Evolutionary conservation across 345 rosid species (phyloP).

Genomic region (Citrus trifoliata): DNA sequence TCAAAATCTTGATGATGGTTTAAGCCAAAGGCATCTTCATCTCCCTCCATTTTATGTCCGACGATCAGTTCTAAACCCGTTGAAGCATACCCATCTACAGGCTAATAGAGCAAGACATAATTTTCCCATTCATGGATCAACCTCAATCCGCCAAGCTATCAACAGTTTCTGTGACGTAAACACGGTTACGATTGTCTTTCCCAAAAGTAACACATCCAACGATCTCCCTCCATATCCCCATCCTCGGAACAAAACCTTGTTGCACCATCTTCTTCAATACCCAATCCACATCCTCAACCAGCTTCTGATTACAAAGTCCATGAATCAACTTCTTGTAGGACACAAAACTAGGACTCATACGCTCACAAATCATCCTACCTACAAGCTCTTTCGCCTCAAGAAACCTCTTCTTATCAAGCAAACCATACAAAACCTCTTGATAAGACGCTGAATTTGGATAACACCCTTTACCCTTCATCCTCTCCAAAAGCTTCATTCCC

Average conservation of each 20-base stretch:
- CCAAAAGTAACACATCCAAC: constrained; percentile 30
- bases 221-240: constrained; percentile 67
- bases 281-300: constrained; percentile 59
- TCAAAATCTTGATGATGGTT: neutral
- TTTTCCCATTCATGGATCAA: too few species aligned
- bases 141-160: constrained; percentile 1
- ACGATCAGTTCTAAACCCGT: neutral
- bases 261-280: constrained; percentile 66
- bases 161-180: constrained; percentile 16
- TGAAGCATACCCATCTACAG: neutral
- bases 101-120: neutral
- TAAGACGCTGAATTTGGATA: constrained; percentile 69
- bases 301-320: constrained; percentile 52
- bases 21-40: neutral
- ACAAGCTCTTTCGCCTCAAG: constrained; percentile 55
- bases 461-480: constrained; percentile 64
- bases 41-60: neutral
- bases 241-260: constrained; percentile 76
- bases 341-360: constrained; percentile 57
- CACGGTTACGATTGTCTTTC: constrained; percentile 1
- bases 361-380: constrained; percentile 53
- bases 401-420: constrained; percentile 55
- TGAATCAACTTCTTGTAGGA: constrained; percentile 61
- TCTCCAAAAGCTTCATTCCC: constrained; percentile 53
- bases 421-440: constrained; percentile 78